Evolutionary conservation across 495 filamentous ascomycete species (phyloP).

Genomic region (Penicillium daleae): DNA sequence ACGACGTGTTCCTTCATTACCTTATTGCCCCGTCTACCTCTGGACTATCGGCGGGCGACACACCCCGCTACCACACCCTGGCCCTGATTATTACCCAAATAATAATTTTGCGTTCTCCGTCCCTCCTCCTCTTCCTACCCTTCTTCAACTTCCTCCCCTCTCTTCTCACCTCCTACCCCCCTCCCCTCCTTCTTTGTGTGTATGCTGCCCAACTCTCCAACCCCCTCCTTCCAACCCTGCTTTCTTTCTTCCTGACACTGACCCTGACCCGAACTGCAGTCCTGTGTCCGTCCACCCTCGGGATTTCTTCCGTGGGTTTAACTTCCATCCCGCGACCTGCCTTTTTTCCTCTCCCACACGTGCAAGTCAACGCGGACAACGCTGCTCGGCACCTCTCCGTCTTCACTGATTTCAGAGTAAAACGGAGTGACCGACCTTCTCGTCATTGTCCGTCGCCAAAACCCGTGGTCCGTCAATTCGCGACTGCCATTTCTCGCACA

Average conservation of each 20-base stretch:
- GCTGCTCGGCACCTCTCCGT: slow-evolving; percentile 16
- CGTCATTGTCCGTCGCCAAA: slow-evolving; percentile 6
- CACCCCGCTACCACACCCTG: slow-evolving; percentile 30
- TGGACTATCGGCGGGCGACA: slow-evolving; percentile 2
- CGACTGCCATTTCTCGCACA: neutral
- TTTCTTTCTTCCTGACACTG: slow-evolving; percentile 2
- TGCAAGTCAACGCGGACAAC: slow-evolving; percentile 20
- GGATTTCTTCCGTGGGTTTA: slow-evolving; percentile 10
- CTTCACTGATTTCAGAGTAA: slow-evolving; percentile 6
- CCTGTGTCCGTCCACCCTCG: slow-evolving; percentile 1
- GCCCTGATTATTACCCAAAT: slow-evolving; percentile 33
- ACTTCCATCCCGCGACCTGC: slow-evolving; percentile 4
- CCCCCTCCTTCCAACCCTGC: slow-evolving; percentile 14
- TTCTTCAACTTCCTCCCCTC: slow-evolving; percentile 29
- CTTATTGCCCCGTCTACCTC: neutral
- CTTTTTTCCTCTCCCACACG: slow-evolving; percentile 17
- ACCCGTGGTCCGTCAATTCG: slow-evolving; percentile 10
- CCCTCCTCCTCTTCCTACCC: slow-evolving; percentile 31
- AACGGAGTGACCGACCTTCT: slow-evolving; percentile 11
- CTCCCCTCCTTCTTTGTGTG: slow-evolving; percentile 14
- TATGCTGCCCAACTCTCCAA: neutral
- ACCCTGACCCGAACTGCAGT: neutral
- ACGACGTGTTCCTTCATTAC: neutral
- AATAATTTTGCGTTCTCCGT: slow-evolving; percentile 30
- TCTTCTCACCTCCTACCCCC: slow-evolving; percentile 29